phyloP scores from a whole-genome alignment of 1,284 basidiomycete genomes.

The Cronartium quercuum region DNA sequence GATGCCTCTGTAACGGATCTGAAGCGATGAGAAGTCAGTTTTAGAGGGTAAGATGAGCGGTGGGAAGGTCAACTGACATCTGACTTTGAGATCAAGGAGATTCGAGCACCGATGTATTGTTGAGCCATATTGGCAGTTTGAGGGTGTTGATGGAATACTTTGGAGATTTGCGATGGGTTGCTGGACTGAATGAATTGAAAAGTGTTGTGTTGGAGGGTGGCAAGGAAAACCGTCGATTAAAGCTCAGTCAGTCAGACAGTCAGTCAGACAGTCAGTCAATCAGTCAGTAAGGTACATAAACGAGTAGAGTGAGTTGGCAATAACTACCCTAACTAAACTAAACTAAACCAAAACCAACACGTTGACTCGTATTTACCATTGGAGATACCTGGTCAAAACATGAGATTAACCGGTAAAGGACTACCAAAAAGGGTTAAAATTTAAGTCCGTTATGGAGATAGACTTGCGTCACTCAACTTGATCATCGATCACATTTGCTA shows the following conservation, averaged over 20 bases:
- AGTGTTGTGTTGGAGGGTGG: neutral
- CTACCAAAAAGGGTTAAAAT: too few relatives aligned
- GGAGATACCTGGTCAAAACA: too few relatives aligned
- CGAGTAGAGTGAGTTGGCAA: too few relatives aligned
- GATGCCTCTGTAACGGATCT: conserved; percentile 43
- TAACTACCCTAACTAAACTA: too few relatives aligned
- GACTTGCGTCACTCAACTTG: neutral
- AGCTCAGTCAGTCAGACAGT: neutral
- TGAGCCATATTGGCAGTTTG: conserved; percentile 39
- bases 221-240: neutral
- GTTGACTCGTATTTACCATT: too few relatives aligned
- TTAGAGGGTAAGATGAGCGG: neutral
- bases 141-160: neutral
- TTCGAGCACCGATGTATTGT: conserved; percentile 45
- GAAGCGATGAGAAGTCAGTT: neutral
- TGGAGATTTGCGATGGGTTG: neutral
- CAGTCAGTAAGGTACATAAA: too few relatives aligned
- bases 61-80: conserved; percentile 41
- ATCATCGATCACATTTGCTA: neutral
- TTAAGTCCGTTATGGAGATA: neutral
- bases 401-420: too few relatives aligned
- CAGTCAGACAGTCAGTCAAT: too few relatives aligned
- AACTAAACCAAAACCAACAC: too few relatives aligned
- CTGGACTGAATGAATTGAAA: neutral
- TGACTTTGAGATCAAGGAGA: conserved; percentile 43